These are phyloP conservation scores for Trypanosoma brucei DNA, from an alignment of 208 protist genomes.

Conservation along the genomic window DNA sequence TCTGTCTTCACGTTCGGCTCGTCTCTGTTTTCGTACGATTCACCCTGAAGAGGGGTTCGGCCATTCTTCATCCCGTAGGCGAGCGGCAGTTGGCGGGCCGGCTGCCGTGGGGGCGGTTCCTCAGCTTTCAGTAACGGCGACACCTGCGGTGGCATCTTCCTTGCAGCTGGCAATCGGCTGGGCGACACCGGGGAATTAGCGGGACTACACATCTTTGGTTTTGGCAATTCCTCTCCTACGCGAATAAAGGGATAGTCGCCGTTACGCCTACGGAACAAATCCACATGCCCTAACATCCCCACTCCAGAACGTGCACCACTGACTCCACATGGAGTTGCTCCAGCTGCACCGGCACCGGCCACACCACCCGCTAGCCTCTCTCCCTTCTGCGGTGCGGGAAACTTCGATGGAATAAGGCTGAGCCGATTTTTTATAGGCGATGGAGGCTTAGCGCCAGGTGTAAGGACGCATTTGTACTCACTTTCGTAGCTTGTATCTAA, in stretches of 20 bases:
- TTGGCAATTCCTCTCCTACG: not conserved
- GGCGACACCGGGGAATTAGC: not conserved
- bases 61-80: not conserved
- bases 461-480: slow-evolving; percentile 12
- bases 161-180: not conserved
- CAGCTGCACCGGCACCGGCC: no score
- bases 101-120: not conserved
- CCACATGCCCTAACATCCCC: slow-evolving; percentile 1
- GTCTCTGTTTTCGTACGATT: not conserved
- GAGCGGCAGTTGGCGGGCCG: not conserved
- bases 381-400: not conserved
- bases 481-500: slow-evolving; percentile 6
- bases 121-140: not conserved
- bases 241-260: slow-evolving; percentile 24
- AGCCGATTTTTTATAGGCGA: slow-evolving; percentile 8
- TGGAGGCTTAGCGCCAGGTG: slow-evolving; percentile 4
- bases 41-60: not conserved
- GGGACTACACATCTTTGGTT: not conserved
- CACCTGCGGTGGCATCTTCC: not conserved
- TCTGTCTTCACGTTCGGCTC: not conserved
- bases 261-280: slow-evolving; percentile 7
- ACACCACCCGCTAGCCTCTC: not conserved
- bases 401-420: not conserved
- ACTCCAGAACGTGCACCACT: not conserved
- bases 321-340: not conserved